Conservation (phyloP, 345 rosid species). For the Euphorbia tirucalli region DNA sequence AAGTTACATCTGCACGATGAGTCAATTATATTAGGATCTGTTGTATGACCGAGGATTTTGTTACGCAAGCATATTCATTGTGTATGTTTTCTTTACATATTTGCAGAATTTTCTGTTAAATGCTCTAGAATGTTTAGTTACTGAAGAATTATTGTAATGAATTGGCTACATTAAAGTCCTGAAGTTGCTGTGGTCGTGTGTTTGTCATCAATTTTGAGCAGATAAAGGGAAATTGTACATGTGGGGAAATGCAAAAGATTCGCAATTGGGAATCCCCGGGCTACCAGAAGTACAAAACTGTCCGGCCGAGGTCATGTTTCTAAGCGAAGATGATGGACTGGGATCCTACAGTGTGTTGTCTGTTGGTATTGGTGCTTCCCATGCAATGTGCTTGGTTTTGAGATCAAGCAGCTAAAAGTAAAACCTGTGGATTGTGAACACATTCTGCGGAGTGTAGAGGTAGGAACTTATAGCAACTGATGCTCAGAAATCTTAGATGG, state of each 20-base stretch:
- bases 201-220: constrained; percentile 22
- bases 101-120: too few species aligned
- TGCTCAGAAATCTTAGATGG: not conserved
- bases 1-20: too few species aligned
- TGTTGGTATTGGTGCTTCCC: constrained; percentile 81
- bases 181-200: too few species aligned
- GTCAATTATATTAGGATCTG: not conserved
- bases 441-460: not conserved
- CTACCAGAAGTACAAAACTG: constrained; percentile 60
- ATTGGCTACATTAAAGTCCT: too few species aligned
- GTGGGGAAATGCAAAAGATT: constrained; percentile 97
- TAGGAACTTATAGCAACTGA: not conserved
- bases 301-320: constrained; percentile 75
- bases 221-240: constrained; percentile 75
- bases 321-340: constrained; percentile 62
- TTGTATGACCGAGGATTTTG: not conserved
- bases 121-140: too few species aligned
- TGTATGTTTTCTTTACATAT: too few species aligned
- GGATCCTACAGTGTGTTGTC: constrained; percentile 58
- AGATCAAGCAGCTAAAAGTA: too few species aligned
- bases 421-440: not conserved
- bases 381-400: constrained; percentile 72
- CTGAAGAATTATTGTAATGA: too few species aligned
- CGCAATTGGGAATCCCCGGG: constrained; percentile 86
- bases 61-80: too few species aligned